Evolutionary conservation across 306 rosid genomes (phyloP), one percentile per base, ranked within the genome.

Genomic region (Quercus mongolica): DNA sequence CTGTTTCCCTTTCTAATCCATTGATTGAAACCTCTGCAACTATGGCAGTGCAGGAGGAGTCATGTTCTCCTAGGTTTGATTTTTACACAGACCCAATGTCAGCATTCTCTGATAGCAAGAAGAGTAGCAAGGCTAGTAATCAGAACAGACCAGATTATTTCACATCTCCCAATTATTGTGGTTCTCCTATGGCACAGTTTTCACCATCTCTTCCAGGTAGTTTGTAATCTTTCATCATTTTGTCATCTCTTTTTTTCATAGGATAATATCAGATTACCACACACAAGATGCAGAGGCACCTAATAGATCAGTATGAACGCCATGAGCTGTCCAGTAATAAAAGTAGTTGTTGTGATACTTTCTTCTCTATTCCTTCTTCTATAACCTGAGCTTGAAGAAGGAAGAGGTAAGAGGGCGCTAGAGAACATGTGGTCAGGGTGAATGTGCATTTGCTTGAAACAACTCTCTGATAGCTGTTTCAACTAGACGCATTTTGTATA

Each of bases 41-140:
- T 63, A 44, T 30, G 41, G 74, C 38, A 17, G 56, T 46, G 55
- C 72, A 28, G 78, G 88, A 49, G 17, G 54, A 57, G 73, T 75
- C 87, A 17, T 52, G 78, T 76, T 69, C 93, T 63, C 88, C 90
- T 11, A 86, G 99, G 85, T 95, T 95, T 85, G 97, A 89, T 77
- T 92, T 74, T 69, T 95, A 95, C 83, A 92, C 99, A 2, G 94
- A 95, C 76, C 97, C 98, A 13, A 90, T 92, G 99, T 64, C 92
- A 33, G 97, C 98, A 58, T 95, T 92, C 87, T 86, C 92, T 77
- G 74, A 89, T 12, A 83, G 80, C 80, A 91, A 73, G 83, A 86
- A 75, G 76, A 83, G 80, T 79, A 56, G 76, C 76, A 85, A 56
- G 64, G 46, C 46, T 23, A 65, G 28, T 65, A 68, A 70, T 46